Percentiles rank a stretch among this genome's conserved stretches.
phyloP scores from a whole-genome alignment of 2,329 filamentous ascomycete genomes.

The Ceratocystis colombiana region DNA sequence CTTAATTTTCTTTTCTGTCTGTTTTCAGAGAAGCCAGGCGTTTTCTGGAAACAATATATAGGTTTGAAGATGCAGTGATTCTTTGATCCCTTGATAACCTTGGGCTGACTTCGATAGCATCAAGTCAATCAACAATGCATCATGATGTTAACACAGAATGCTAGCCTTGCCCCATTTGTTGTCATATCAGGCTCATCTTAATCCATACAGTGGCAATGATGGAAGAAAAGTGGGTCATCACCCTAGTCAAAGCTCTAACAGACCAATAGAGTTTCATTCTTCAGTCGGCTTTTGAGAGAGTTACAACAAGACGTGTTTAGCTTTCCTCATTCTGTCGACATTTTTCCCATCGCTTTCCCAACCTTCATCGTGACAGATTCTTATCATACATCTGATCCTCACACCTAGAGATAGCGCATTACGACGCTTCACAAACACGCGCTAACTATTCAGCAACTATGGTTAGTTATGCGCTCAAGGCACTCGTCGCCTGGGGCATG shows the following conservation, averaged over 20 bases:
- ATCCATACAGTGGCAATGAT: not conserved
- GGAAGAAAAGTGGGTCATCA: not conserved
- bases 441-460: not conserved
- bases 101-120: not conserved
- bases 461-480: not conserved
- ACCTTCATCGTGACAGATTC: not conserved
- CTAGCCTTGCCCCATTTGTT: not conserved
- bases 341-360: too few relatives aligned
- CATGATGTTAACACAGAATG: not conserved
- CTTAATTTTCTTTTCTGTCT: not conserved
- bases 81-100: not conserved
- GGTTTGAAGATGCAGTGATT: not conserved
- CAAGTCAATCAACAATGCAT: not conserved
- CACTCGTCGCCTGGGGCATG: slow-evolving; percentile 7
- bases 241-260: not conserved
- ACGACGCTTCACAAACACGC: too few relatives aligned
- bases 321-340: not conserved
- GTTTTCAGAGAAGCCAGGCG: not conserved
- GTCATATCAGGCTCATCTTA: not conserved
- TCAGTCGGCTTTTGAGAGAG: too few relatives aligned
- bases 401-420: not conserved
- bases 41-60: not conserved
- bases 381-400: not conserved
- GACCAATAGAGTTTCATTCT: not conserved
- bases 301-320: not conserved